Evolutionary conservation across 306 rosid genomes (phyloP), one percentile per base, ranked within the genome.

Genomic region (Sechiopsis laciniata): DNA sequence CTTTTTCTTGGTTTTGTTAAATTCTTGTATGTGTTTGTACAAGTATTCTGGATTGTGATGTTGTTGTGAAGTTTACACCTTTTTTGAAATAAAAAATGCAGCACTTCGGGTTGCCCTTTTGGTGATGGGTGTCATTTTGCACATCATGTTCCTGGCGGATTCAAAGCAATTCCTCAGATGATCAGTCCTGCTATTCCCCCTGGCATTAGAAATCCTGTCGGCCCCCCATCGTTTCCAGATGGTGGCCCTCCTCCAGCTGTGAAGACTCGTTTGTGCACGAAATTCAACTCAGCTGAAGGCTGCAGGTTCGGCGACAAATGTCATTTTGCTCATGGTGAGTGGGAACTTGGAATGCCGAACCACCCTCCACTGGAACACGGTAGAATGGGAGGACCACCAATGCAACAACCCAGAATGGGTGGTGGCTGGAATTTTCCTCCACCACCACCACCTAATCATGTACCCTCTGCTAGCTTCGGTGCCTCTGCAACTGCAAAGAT

Each of bases 91-190:
- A 48, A 21, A 20, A 48, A 69, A 50, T 82, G 87, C 94, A 89
- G 97, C 81, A 89, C 97, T 70, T 89, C 97, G 71, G 97, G 97
- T 46, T 91, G 97, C 81, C 97, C 96, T 67, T 91, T 89, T 82
- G 97, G 97, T 16, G 97, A 91, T 80, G 93, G 87, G 55, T 91
- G 97, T 51, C 96, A 91, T 74, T 89, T 91, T 78, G 74, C 84
- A 83, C 97, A 91, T 75, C 86, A 86, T 58, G 96, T 91, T 78
- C 97, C 96, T 15, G 97, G 97, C 16, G 97, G 97, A 55, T 26
- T 85, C 80, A 89, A 91, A 82, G 80, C 87, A 11, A 89, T 82
- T 54, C 85, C 92, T 79, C 97, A 91, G 79, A 76, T 86, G 87
- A 81, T 84, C 71, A 81, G 78, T 78, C 80, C 77, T 40, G 88